Evolutionary conservation across 2,329 filamentous ascomycete genomes (phyloP).

Genomic region (Drechslerella coelobrocha): DNA sequence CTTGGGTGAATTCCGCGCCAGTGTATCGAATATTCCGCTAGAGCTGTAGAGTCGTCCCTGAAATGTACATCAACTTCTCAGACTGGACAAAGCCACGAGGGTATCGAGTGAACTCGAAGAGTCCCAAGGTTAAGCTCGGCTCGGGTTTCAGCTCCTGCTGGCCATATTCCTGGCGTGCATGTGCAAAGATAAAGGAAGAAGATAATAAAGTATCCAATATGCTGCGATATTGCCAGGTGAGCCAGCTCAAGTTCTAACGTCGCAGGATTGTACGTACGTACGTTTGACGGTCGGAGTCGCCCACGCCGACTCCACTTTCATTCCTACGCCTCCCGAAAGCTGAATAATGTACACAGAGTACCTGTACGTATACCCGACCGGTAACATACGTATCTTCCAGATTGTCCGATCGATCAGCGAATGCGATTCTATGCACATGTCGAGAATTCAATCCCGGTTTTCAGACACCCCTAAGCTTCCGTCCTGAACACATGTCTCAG

Average conservation of each 20-base stretch:
- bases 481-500: constrained; percentile 33
- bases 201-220: too few relatives aligned
- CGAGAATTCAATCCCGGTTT: not conserved
- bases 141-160: not conserved
- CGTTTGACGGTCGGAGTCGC: too few relatives aligned
- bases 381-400: not conserved
- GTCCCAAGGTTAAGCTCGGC: not conserved
- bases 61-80: constrained; percentile 7
- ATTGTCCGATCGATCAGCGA: not conserved
- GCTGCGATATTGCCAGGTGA: too few relatives aligned
- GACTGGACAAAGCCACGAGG: not conserved
- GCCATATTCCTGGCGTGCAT: too few relatives aligned
- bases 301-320: too few relatives aligned
- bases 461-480: not conserved
- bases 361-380: too few relatives aligned
- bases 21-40: not conserved
- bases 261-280: too few relatives aligned
- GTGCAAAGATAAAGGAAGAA: too few relatives aligned
- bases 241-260: too few relatives aligned
- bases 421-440: constrained; percentile 1
- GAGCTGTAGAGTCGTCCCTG: not conserved
- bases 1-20: too few relatives aligned
- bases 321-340: too few relatives aligned
- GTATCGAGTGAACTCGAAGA: not conserved
- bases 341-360: too few relatives aligned